phyloP scores from a whole-genome alignment of 1,139 yeast species.

The Magnusiomyces sp. region DNA sequence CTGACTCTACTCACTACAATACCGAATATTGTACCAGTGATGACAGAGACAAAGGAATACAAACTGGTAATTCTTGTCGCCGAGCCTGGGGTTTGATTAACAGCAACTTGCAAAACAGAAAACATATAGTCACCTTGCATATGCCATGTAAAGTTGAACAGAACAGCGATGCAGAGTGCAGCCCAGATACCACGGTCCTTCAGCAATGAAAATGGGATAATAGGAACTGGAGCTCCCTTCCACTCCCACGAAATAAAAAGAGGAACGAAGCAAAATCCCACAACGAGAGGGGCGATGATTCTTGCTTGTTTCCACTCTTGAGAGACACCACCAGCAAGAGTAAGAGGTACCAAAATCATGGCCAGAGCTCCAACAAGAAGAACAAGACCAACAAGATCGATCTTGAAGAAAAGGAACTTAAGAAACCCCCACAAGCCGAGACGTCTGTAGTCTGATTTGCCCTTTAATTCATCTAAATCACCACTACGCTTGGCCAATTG shows the following conservation, averaged over 20 bases:
- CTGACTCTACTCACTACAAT: constrained; percentile 43
- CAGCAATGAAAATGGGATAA: constrained; percentile 48
- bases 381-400: constrained; percentile 48
- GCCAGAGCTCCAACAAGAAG: constrained; percentile 46
- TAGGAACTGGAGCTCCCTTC: constrained; percentile 44
- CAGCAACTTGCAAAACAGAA: constrained; percentile 55
- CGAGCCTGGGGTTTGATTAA: constrained; percentile 47
- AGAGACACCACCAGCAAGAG: constrained; percentile 52
- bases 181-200: constrained; percentile 65
- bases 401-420: constrained; percentile 37
- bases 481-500: constrained; percentile 43
- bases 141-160: constrained; percentile 51
- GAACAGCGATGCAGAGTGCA: constrained; percentile 45
- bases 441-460: constrained; percentile 24
- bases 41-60: constrained; percentile 56
- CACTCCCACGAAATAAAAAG: constrained; percentile 47
- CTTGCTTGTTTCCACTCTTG: constrained; percentile 48
- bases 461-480: constrained; percentile 36
- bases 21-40: constrained; percentile 55
- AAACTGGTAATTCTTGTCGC: constrained; percentile 60
- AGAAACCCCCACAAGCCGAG: constrained; percentile 26
- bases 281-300: constrained; percentile 54
- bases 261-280: constrained; percentile 54
- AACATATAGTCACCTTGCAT: constrained; percentile 64
- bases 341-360: constrained; percentile 41